Evolutionary conservation across 75 land plant species (phyloP), one percentile per base, ranked within the genome.

Genomic region (Picea glauca): DNA sequence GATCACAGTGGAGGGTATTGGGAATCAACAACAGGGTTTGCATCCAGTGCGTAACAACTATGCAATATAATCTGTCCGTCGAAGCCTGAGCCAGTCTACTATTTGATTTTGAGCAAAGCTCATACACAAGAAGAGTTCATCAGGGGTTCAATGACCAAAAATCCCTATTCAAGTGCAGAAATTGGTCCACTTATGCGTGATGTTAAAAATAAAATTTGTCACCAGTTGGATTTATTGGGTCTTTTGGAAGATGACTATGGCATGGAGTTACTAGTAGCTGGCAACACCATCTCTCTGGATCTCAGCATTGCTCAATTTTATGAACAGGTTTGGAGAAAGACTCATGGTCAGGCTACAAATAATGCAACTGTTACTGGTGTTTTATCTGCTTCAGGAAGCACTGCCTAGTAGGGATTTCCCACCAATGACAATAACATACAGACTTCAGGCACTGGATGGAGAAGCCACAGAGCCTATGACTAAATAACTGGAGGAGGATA

Each of bases 111-210:
- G 61, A 97, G 91, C 85, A 97, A 97, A 80, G 94, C 98, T 62
- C 99, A 91, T 75, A 97, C 96, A n/a, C 98, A 97, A 81, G 98
- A 97, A 84, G 98, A 97, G 82, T 97, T 97, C 78, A 97, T 97
- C 33, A 80, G 99, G 80, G 99, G 98, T 60, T 97, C 98, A 59
- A 97, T 97, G 99, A 97, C 99, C 0, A 97, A 94, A 83, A 97
- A 94, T 83, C 99, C 99, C 13, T 97, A 97, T 77, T 91, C 98
- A 21, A 94, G 96, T 80, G 74, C 89, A 74, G 99, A 94, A 78
- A 86, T 97, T 84, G 98, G 98, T 76, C 96, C 99, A 2, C 79
- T 94, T 43, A 97, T 97, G 99, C 90, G 98, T 76, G 94, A 97
- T 89, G 98, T 93, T 6, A 97, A 93, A 81, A 97, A 93, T 72